Base-by-base conservation (phyloP, 805 yeast species). In the Ogataea degrootiae region DNA sequence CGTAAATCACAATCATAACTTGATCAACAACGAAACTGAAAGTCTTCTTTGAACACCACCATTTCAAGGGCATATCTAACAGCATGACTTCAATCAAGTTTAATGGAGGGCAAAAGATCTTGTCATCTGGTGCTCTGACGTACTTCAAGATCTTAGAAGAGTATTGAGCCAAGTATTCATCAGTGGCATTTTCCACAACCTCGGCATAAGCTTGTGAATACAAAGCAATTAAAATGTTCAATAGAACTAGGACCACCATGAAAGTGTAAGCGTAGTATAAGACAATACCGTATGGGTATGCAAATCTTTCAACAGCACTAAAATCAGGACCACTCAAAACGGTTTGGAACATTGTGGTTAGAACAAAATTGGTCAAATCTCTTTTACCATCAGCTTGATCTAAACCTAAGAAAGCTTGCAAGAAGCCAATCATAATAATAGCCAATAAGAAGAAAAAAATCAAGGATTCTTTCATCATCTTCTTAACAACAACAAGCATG, bases 311-410 rank as follows among this genome's bases (percentile, higher is more conserved):
- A 56, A 87, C 83, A 42, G 84, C 82, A 33, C 72, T 77, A 59
- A 87, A 87, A 48, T 82, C 82, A 2, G 94, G 85, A 6, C 81
- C 83, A 9, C 90, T 89, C 49, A 89, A 71, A 8, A 90, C 79
- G 0, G 94, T 85, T 49, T 83, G 79, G 38, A 85, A 72, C 68
- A 89, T 73, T 16, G 83, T 82, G 9, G 79, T 68, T 40, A 87
- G 65, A 43, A 87, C 82, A 34, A 79, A 71, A 19, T 71, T 66
- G 0, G 96, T 86, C 23, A 87, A 84, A 54, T 88, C 94, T 48
- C 85, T 72, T 52, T 77, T 80, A 54, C 96, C 96, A 65, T 89
- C 96, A 2, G 95, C 85, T 35, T 87, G 84, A 66, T 89, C 97
- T 46, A 89, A 71, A 12, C 96, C 96, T 34, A 89, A 65, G 63